Percentiles rank a stretch among this genome's conserved stretches.
These are phyloP conservation scores for Acanthochlamys bracteata DNA, from an alignment of 106 monocot species.

Conservation along the genomic window DNA sequence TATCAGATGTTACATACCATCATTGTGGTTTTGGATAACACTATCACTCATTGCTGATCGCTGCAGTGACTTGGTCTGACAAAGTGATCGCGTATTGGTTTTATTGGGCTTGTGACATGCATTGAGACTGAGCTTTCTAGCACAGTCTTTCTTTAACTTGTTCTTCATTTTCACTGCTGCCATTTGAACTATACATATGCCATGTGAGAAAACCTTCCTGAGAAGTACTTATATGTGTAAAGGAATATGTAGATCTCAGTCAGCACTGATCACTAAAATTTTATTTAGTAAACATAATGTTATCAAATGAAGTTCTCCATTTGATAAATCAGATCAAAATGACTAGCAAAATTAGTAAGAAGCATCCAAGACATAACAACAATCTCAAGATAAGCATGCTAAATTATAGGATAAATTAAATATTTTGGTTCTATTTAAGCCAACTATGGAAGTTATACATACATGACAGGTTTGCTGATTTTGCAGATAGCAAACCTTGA, in stretches of 20 bases:
- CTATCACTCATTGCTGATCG: neutral
- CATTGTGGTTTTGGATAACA: neutral
- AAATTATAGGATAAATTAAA: too few relatives aligned
- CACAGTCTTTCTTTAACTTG: conserved; percentile 3
- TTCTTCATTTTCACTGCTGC: conserved; percentile 14
- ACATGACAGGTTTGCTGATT: too few relatives aligned
- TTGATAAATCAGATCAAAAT: too few relatives aligned
- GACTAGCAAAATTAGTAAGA: too few relatives aligned
- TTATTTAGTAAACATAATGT: too few relatives aligned
- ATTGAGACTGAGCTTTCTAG: conserved; percentile 2
- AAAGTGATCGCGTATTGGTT: neutral
- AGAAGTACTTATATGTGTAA: neutral
- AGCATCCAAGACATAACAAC: too few relatives aligned
- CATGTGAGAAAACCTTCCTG: neutral
- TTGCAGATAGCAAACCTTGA: too few relatives aligned
- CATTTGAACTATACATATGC: neutral
- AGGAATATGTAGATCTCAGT: neutral
- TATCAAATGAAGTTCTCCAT: too few relatives aligned
- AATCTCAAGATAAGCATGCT: too few relatives aligned
- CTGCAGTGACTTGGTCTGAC: conserved; percentile 3
- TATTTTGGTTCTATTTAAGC: too few relatives aligned
- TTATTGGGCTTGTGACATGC: conserved; percentile 6
- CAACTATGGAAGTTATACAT: too few relatives aligned
- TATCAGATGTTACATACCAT: neutral
- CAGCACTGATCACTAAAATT: neutral